Base-by-base conservation (phyloP, 305 asterid species). In the Fraxinus albicans region DNA sequence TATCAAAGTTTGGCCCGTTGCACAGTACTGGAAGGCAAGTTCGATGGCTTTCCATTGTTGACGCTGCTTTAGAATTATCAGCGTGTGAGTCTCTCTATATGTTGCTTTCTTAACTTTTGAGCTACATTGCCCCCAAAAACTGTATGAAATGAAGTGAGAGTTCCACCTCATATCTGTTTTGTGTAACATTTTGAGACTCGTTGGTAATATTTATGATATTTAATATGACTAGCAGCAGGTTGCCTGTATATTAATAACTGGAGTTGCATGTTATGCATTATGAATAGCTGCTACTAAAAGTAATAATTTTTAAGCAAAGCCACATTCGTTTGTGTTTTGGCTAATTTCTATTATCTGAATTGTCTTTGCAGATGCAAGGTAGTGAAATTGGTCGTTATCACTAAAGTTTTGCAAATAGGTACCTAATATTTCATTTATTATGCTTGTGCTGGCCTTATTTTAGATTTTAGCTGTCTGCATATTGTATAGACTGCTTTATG, bases 31-130 rank as follows among this genome's bases (percentile, higher is more conserved):
- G 38, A 73, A 21, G 80, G 65, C 75, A 82, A 65, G 34, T 73
- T 80, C 60, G 31, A 29, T 78, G 36, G 85, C 60, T 44, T 76
- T 73, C 27, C 53, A 78, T 34, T 33, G 31, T 77, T 40, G 27
- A 78, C 6, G 31, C 2, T 44, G 19, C 72, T 81, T 81, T 36
- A 21, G 8, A 74, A 8, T 35, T 67, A 76, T 50, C 84, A 77
- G 55, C 34, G 7, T 31, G 86, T 86, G 29, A 79, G 82, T 82
- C 77, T 29, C 76, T 38, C 35, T 63, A 40, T 40, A 67, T 27
- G 17, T 3, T 8, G 73, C 38, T 27, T 67, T 67, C 35, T 27
- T 12, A 69, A 25, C 19, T 69, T 69, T 31, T 69, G 19, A 69
- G 38, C 75, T 69, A 69, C 19, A 69, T 13, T 69, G 38, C 19